Conservation (phyloP, 2,329 filamentous ascomycete genomes). For the Neurospora crassa region DNA sequence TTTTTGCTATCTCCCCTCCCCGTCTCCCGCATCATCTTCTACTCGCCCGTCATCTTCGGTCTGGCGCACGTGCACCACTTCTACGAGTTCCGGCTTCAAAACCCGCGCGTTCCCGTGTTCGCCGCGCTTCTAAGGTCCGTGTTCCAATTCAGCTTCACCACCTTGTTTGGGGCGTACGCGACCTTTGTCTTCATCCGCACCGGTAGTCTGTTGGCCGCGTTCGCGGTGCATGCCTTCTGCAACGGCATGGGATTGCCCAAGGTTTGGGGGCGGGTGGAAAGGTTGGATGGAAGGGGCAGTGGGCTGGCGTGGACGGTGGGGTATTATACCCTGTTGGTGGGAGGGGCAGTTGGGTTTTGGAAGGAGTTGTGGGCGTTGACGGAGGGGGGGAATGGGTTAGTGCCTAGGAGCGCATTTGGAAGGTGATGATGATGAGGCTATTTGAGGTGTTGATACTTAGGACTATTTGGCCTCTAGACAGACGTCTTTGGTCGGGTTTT, state of each 20-base stretch:
- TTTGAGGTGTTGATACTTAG: not conserved
- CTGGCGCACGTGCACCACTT: conserved; percentile 92
- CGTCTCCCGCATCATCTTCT: conserved; percentile 56
- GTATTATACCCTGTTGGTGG: conserved; percentile 71
- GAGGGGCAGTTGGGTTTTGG: conserved; percentile 64
- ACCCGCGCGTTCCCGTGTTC: conserved; percentile 57
- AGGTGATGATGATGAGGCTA: not conserved
- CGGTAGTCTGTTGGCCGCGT: conserved; percentile 66
- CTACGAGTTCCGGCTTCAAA: conserved; percentile 81
- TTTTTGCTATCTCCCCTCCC: conserved; percentile 62
- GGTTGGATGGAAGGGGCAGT: conserved; percentile 16
- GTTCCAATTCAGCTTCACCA: conserved; percentile 84
- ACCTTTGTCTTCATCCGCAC: conserved; percentile 83
- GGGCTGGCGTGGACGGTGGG: conserved; percentile 53
- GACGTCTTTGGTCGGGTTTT: not conserved
- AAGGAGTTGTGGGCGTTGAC: conserved; percentile 52
- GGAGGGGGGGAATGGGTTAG: conserved; percentile 15
- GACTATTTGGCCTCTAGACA: not conserved
- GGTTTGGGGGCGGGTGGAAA: conserved; percentile 69
- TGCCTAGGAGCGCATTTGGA: conserved; percentile 12
- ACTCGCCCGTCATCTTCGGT: conserved; percentile 82
- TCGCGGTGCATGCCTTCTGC: conserved; percentile 77
- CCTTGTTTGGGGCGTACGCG: conserved; percentile 86
- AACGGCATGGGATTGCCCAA: conserved; percentile 86
- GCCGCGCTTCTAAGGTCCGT: conserved; percentile 61